Percentiles rank a stretch among this genome's conserved stretches.
These are phyloP conservation scores for Thoreauomyces humboldtii DNA, from an alignment of 192 early-diverging fungal species.

Conservation along the genomic window DNA sequence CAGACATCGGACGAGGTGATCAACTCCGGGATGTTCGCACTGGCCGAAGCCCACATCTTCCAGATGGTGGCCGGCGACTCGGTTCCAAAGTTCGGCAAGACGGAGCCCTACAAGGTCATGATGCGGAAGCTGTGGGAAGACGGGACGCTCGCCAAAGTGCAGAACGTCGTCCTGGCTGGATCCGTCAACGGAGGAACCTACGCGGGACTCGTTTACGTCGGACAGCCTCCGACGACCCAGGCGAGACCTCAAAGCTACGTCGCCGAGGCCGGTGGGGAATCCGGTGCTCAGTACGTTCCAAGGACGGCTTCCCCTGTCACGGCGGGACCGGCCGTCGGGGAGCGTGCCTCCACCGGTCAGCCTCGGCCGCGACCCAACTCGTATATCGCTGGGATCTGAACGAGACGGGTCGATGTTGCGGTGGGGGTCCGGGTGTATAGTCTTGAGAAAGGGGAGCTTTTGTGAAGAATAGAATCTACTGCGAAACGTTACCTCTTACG, in stretches of 20 bases:
- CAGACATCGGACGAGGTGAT: background rate
- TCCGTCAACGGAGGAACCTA: background rate
- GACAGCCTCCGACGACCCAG: background rate
- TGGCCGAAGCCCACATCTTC: constrained; percentile 69
- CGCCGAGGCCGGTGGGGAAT: background rate
- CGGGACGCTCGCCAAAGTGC: constrained; percentile 7
- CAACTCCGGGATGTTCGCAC: constrained; percentile 50
- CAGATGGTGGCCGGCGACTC: constrained; percentile 72
- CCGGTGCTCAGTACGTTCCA: background rate
- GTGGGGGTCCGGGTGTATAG: too few species aligned
- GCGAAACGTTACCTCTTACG: too few species aligned
- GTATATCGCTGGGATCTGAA: constrained; percentile 1
- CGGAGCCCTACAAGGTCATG: constrained; percentile 44
- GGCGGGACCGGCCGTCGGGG: too few species aligned
- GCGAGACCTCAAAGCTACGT: background rate
- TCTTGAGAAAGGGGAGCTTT: too few species aligned
- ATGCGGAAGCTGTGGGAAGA: constrained; percentile 15
- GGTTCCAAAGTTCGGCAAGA: constrained; percentile 70
- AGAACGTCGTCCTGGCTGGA: background rate
- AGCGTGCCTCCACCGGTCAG: background rate
- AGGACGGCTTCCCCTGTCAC: background rate
- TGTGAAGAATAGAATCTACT: too few species aligned
- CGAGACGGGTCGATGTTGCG: too few species aligned
- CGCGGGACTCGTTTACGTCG: background rate
- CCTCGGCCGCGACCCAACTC: background rate